A percentile compares a stretch with the other conserved stretches of the same genome.
phyloP scores from a whole-genome alignment of 208 protist species.

The Trypanosoma brucei region DNA sequence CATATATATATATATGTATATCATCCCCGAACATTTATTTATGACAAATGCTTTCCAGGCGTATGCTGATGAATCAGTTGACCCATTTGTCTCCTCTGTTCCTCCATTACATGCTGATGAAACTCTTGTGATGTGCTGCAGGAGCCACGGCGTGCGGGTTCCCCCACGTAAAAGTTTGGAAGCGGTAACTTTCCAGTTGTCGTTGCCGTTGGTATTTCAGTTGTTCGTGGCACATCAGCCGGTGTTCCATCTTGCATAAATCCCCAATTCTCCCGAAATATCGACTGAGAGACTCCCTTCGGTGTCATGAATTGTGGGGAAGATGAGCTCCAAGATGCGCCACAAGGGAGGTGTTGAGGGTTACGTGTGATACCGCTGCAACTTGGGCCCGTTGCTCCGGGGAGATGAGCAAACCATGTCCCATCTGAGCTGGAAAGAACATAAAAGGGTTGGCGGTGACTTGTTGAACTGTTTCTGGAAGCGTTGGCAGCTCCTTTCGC shows the following conservation, averaged over 20 bases:
- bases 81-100: background rate
- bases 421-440: background rate
- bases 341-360: too few species aligned
- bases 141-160: background rate
- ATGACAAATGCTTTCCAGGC: background rate
- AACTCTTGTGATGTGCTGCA: background rate
- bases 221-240: background rate
- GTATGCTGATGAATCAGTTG: background rate
- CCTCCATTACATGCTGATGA: background rate
- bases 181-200: background rate
- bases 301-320: too few species aligned
- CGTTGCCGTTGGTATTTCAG: background rate
- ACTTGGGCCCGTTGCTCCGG: background rate
- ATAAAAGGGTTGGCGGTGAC: background rate
- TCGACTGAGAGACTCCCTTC: too few species aligned
- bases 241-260: too few species aligned
- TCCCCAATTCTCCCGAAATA: too few species aligned
- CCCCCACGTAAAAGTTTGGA: background rate
- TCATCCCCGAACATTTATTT: too few species aligned
- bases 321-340: too few species aligned
- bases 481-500: too few species aligned
- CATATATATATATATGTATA: too few species aligned
- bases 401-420: background rate
- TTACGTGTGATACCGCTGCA: background rate
- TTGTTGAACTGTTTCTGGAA: background rate